Conservation (phyloP, 495 filamentous ascomycete genomes). For the Penicillium steckii region DNA sequence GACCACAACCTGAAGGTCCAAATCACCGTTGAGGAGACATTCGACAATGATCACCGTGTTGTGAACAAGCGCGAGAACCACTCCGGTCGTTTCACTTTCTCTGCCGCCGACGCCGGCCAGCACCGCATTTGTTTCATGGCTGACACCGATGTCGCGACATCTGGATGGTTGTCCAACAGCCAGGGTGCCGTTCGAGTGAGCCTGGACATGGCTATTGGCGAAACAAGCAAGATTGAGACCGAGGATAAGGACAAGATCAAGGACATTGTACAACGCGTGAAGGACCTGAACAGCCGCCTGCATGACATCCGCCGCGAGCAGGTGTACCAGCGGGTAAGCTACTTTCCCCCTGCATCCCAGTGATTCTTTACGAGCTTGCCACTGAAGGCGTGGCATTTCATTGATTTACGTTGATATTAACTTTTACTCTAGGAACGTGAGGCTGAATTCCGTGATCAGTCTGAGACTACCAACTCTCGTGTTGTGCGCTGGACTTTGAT, state of each 20-base stretch:
- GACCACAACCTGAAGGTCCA: slow-evolving; percentile 75
- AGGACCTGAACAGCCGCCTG: slow-evolving; percentile 84
- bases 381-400: neutral
- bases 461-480: slow-evolving; percentile 86
- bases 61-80: slow-evolving; percentile 77
- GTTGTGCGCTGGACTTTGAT: slow-evolving; percentile 94
- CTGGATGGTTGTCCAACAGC: slow-evolving; percentile 68
- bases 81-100: slow-evolving; percentile 92
- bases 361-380: neutral
- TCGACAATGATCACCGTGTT: slow-evolving; percentile 97
- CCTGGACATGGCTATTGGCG: slow-evolving; percentile 91
- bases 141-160: slow-evolving; percentile 56
- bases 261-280: slow-evolving; percentile 86
- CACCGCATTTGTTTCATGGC: slow-evolving; percentile 94
- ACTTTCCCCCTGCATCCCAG: slow-evolving; percentile 2
- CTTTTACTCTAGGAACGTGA: slow-evolving; percentile 74
- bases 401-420: neutral
- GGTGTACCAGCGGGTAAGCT: slow-evolving; percentile 86
- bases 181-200: slow-evolving; percentile 77
- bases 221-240: slow-evolving; percentile 91
- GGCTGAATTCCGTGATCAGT: slow-evolving; percentile 96
- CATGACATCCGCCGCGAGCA: slow-evolving; percentile 92
- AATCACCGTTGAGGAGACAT: slow-evolving; percentile 93
- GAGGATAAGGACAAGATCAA: slow-evolving; percentile 91
- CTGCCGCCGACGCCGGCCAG: slow-evolving; percentile 86